Evolutionary conservation across 148 eudicot genomes (phyloP), one percentile per base, ranked within the genome.

Genomic region (Hydrangea macrophylla): DNA sequence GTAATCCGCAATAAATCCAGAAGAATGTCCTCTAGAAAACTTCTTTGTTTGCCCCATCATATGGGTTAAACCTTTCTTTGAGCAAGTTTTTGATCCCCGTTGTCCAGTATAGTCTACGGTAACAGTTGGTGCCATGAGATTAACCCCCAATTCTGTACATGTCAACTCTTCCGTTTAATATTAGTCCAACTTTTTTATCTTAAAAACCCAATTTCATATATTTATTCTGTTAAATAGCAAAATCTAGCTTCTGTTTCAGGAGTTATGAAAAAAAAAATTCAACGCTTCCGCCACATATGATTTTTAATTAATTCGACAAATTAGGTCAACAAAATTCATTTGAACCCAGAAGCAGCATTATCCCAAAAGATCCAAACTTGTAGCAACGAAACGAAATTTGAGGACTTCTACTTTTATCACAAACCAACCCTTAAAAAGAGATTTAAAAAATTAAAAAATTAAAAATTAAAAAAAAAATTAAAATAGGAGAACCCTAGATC

Each of bases 21-120:
- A 62, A 0, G 85, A 68, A 20, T 80, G 62, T 31, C 85, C 89
- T 59, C 73, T 79, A 0, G 79, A 68, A 57, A 79, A 83, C 61
- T 85, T 85, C 67, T 83, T 76, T 8, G 87, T 72, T 75, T 83
- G 83, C 65, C 89, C 87, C 79, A 79, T 82, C 83, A 78, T 65
- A 25, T 45, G 48, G 1, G 57, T 72, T 0, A 23, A 57, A 31
- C 33, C 36, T 11, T 26, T 65, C 58, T 77, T 70, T 6, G 73
- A 65, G 44, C 60, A 78, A 55, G 58, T 70, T 25, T 68, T 80
- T 13, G 74, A 62, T 61, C 72, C 81, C 64, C 65, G 73, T 51
- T 71, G 84, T 61, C 81, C 89, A 66, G 70, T 61, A 60, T 70
- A 71, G 30, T 80, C 83, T 71, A 77, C 58, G 12, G 81, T 72